Conservation (phyloP, 2,329 filamentous ascomycete genomes). For the Cryphonectria radicalis region DNA sequence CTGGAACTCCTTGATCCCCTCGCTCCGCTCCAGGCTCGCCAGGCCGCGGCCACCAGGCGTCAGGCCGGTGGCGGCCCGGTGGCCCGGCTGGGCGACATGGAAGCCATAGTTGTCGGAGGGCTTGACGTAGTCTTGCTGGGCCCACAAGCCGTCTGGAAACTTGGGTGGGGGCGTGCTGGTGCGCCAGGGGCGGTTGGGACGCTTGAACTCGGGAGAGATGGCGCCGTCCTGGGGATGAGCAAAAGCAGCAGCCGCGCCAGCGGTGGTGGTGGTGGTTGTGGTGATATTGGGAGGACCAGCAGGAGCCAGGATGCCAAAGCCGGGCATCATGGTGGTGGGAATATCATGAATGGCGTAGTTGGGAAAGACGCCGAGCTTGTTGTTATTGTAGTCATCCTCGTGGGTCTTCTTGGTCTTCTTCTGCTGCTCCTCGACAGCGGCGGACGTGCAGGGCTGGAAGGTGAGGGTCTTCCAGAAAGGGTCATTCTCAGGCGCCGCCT, state of each 20-base stretch:
- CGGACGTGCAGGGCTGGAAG: not conserved
- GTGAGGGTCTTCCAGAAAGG: not conserved
- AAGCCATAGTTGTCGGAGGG: not conserved
- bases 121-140: not conserved
- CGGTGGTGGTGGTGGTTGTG: not conserved
- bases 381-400: not conserved
- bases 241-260: not conserved
- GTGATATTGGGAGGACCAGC: not conserved
- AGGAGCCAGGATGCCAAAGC: not conserved
- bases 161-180: constrained; percentile 1
- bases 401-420: not conserved
- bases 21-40: constrained; percentile 6
- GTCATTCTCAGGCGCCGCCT: not conserved
- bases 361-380: too few relatives aligned
- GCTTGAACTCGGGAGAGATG: constrained; percentile 6
- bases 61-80: not conserved
- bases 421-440: not conserved
- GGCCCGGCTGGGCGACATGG: constrained; percentile 4
- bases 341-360: not conserved
- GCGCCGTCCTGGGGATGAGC: not conserved
- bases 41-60: not conserved
- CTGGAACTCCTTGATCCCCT: constrained; percentile 19
- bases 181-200: constrained; percentile 10
- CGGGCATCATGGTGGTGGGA: not conserved
- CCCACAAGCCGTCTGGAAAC: not conserved